phyloP scores from a whole-genome alignment of 2,329 filamentous ascomycete genomes.

The Chalara sp. region DNA sequence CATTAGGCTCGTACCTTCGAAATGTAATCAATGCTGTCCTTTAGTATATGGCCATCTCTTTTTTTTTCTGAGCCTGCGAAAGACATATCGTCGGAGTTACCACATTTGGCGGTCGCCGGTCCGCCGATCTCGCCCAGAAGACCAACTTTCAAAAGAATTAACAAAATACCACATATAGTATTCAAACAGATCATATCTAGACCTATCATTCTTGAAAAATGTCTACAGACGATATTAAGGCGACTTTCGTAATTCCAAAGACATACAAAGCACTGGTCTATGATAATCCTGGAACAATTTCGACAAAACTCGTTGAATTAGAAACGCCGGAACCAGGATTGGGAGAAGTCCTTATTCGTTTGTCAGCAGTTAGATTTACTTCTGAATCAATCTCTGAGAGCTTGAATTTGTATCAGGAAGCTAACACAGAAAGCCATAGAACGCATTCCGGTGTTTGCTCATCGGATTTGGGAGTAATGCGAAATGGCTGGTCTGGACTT shows the following conservation, averaged over 20 bases:
- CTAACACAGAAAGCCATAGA: conserved; percentile 20
- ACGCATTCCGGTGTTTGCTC: conserved; percentile 13
- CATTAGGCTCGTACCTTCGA: too few relatives aligned
- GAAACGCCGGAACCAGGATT: conserved; percentile 55
- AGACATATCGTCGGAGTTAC: too few relatives aligned
- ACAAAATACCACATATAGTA: too few relatives aligned
- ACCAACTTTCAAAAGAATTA: too few relatives aligned
- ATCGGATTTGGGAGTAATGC: conserved; percentile 40
- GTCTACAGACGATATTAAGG: too few relatives aligned
- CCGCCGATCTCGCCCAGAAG: too few relatives aligned
- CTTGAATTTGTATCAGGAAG: background rate
- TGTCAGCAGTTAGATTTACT: conserved; percentile 24
- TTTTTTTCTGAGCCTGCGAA: too few relatives aligned
- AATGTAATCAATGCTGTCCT: too few relatives aligned
- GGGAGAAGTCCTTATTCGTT: conserved; percentile 53
- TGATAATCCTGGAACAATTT: conserved; percentile 52
- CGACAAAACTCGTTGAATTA: conserved; percentile 53
- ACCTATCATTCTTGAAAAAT: too few relatives aligned
- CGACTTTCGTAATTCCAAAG: conserved; percentile 35
- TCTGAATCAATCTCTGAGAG: background rate
- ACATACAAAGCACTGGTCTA: conserved; percentile 57
- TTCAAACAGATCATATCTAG: too few relatives aligned
- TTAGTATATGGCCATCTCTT: too few relatives aligned
- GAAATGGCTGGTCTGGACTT: conserved; percentile 36
- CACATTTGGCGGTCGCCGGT: too few relatives aligned